Evolutionary conservation across 352 stramenopile species (phyloP).

Genomic region (Phytopythium kandeliae): DNA sequence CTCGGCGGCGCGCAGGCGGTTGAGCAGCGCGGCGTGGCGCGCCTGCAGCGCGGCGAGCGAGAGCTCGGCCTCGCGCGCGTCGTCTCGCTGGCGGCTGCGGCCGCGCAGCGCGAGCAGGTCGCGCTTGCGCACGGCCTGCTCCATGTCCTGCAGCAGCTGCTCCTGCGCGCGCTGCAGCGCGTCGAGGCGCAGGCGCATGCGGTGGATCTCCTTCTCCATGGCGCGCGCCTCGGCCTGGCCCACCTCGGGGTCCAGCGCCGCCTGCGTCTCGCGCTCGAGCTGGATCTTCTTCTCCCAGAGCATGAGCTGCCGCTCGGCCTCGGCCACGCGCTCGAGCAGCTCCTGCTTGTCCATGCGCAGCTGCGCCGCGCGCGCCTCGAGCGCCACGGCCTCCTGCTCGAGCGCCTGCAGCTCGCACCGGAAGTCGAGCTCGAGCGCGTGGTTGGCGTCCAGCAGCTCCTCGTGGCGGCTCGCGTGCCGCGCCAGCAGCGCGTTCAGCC

Average conservation of each 20-base stretch:
- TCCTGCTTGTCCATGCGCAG: conserved; percentile 85
- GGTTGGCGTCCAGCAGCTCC: conserved; percentile 84
- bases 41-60: conserved; percentile 84
- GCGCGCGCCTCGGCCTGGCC: conserved; percentile 85
- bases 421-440: conserved; percentile 89
- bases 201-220: conserved; percentile 96
- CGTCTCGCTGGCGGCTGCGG: conserved; percentile 68
- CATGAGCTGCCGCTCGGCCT: conserved; percentile 91
- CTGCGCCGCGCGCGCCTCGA: conserved; percentile 66
- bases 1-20: conserved; percentile 64
- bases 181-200: conserved; percentile 92
- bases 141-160: conserved; percentile 93
- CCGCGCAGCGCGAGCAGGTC: conserved; percentile 90
- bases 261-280: conserved; percentile 94
- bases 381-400: conserved; percentile 62
- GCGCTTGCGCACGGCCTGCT: conserved; percentile 91
- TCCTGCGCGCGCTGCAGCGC: conserved; percentile 89
- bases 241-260: conserved; percentile 89
- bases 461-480: conserved; percentile 77
- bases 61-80: conserved; percentile 38
- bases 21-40: conserved; percentile 75
- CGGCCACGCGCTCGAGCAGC: conserved; percentile 86
- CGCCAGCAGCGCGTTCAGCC: conserved; percentile 92
- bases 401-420: conserved; percentile 89
- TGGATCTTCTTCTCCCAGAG: conserved; percentile 97